Conservation (phyloP, 1,139 yeast genomes). For the Debaryomyces sp. region DNA sequence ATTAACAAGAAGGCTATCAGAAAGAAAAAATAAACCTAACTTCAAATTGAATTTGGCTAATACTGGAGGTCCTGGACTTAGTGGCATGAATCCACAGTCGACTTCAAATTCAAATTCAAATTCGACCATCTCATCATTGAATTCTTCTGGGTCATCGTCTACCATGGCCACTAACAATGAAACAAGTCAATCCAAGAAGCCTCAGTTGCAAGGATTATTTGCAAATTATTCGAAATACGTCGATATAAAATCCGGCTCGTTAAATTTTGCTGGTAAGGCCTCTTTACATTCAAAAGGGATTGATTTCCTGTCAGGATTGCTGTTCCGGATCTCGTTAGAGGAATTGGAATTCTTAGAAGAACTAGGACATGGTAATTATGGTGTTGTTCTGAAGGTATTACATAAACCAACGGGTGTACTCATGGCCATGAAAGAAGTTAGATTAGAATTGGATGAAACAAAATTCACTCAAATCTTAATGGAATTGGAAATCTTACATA, state of each 20-base stretch:
- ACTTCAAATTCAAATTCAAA: not conserved
- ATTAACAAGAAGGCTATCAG: slow-evolving; percentile 39
- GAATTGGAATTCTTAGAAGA: slow-evolving; percentile 85
- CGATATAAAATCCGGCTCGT: slow-evolving; percentile 87
- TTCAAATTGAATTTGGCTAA: slow-evolving; percentile 38
- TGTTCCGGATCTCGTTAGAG: slow-evolving; percentile 83
- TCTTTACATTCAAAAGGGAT: slow-evolving; percentile 90
- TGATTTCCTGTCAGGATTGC: slow-evolving; percentile 85
- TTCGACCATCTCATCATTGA: slow-evolving; percentile 9
- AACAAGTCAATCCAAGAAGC: slow-evolving; percentile 7
- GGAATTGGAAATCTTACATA: slow-evolving; percentile 93
- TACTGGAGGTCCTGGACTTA: not conserved
- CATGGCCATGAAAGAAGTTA: slow-evolving; percentile 97
- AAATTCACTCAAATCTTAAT: slow-evolving; percentile 91
- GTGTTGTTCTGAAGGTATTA: slow-evolving; percentile 87
- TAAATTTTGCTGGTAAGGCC: slow-evolving; percentile 92
- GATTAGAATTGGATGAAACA: slow-evolving; percentile 87
- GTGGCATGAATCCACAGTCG: not conserved
- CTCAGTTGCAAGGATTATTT: slow-evolving; percentile 58
- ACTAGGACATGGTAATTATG: slow-evolving; percentile 93
- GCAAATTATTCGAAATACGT: slow-evolving; percentile 84
- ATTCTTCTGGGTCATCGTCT: slow-evolving; percentile 6
- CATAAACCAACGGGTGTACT: slow-evolving; percentile 92
- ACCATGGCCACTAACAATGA: slow-evolving; percentile 5
- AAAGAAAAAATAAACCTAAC: slow-evolving; percentile 41